A percentile compares a stretch with the other conserved stretches of the same genome.
These are phyloP conservation scores for Collybia mongolica DNA, from an alignment of 768 basidiomycete genomes.

Conservation along the genomic window DNA sequence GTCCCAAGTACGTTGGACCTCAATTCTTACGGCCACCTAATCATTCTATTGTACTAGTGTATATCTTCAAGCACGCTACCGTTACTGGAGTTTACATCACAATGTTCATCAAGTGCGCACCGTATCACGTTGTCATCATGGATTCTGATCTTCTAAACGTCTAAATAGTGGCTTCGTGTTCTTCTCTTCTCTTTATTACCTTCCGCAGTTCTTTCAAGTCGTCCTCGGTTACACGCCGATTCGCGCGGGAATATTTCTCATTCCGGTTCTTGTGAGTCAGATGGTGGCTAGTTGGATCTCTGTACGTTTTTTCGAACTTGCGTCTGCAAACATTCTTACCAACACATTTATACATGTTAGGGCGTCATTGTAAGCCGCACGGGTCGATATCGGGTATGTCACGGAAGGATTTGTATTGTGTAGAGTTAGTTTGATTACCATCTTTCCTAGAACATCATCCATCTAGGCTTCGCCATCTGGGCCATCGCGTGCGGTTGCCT, in stretches of 20 bases:
- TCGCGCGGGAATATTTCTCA: slow-evolving; percentile 54
- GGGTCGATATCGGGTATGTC: slow-evolving; percentile 55
- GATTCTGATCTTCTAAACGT: not conserved
- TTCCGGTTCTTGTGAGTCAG: slow-evolving; percentile 68
- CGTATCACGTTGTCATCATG: not conserved
- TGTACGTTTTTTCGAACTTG: slow-evolving; percentile 30
- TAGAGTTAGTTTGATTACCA: not conserved
- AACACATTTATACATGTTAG: slow-evolving; percentile 23
- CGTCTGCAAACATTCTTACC: not conserved
- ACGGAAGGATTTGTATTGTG: not conserved
- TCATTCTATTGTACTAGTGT: slow-evolving; percentile 43
- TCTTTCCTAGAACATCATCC: slow-evolving; percentile 46
- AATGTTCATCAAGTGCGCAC: slow-evolving; percentile 65
- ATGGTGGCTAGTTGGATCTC: slow-evolving; percentile 55
- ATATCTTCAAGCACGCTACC: slow-evolving; percentile 67
- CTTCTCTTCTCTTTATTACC: slow-evolving; percentile 65
- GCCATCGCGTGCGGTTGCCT: slow-evolving; percentile 68
- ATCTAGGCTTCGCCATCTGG: slow-evolving; percentile 67
- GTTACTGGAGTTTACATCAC: slow-evolving; percentile 67
- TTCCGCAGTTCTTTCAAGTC: slow-evolving; percentile 77
- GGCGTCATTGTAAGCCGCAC: slow-evolving; percentile 64
- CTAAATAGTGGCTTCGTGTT: slow-evolving; percentile 53
- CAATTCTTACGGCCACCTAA: not conserved
- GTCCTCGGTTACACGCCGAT: slow-evolving; percentile 67
- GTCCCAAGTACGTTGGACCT: slow-evolving; percentile 54